A percentile compares a stretch with the other conserved stretches of the same genome.
Evolutionary conservation across 352 stramenopile genomes (phyloP).

Genomic region (Globisporangium cylindrosporum): DNA sequence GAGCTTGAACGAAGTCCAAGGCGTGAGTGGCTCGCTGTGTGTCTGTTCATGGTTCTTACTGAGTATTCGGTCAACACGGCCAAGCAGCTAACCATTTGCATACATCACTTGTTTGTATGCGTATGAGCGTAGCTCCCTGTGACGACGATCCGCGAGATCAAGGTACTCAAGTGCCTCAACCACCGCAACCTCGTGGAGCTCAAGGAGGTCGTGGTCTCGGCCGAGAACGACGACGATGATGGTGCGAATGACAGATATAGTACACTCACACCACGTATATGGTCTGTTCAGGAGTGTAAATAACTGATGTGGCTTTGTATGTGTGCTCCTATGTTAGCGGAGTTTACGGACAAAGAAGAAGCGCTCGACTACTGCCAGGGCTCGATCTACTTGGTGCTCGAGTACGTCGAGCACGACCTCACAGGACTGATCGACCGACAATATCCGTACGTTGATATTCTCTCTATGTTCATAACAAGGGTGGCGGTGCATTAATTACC

Average conservation of each 20-base stretch:
- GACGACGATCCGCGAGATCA: conserved; percentile 97
- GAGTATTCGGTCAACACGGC: not conserved
- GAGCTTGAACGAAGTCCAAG: conserved; percentile 88
- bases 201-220: conserved; percentile 93
- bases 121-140: conserved; percentile 77
- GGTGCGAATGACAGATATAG: conserved; percentile 25
- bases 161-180: conserved; percentile 96
- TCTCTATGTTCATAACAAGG: not conserved
- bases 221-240: conserved; percentile 82
- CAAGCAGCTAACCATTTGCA: not conserved
- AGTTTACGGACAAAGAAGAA: conserved; percentile 85
- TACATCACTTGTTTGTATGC: not conserved
- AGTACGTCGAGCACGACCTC: conserved; percentile 89
- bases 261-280: not conserved
- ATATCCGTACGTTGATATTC: conserved; percentile 51
- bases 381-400: conserved; percentile 85
- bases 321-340: not conserved
- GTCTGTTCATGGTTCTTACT: too few relatives aligned
- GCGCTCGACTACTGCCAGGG: conserved; percentile 81
- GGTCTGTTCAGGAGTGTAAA: not conserved
- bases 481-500: too few relatives aligned
- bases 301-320: not conserved
- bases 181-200: conserved; percentile 96
- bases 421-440: conserved; percentile 86
- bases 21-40: conserved; percentile 37